These are phyloP conservation scores for Colletotrichum magnum DNA, from an alignment of 2,329 filamentous ascomycete species.

Conservation along the genomic window DNA sequence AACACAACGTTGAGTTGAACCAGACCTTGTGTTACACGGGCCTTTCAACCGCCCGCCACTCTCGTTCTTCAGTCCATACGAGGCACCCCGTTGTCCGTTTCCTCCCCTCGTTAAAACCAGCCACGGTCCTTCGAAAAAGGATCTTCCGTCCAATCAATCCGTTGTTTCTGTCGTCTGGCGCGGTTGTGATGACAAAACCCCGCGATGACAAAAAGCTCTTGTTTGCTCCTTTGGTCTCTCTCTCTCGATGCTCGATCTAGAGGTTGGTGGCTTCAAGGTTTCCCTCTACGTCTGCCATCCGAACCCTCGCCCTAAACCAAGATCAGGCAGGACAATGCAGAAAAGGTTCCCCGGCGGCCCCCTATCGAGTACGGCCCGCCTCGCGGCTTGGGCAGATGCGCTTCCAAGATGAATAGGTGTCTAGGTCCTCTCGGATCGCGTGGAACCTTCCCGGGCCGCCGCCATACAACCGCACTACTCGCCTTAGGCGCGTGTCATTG, in stretches of 20 bases:
- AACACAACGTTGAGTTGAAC: background rate
- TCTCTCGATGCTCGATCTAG: constrained; percentile 3
- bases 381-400: background rate
- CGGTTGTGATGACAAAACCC: background rate
- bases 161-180: too few species aligned
- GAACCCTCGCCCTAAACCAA: constrained; percentile 3
- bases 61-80: constrained; percentile 18
- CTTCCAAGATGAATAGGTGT: too few species aligned
- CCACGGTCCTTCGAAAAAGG: background rate
- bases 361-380: background rate
- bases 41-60: constrained; percentile 1
- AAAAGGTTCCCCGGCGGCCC: background rate
- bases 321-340: constrained; percentile 10
- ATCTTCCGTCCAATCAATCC: background rate
- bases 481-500: background rate
- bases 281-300: background rate
- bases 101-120: background rate
- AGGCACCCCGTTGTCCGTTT: background rate
- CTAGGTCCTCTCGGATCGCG: background rate
- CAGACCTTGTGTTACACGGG: constrained; percentile 7
- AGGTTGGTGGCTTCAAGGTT: constrained; percentile 15
- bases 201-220: background rate
- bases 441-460: background rate
- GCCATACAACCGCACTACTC: background rate
- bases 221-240: background rate